phyloP scores from a whole-genome alignment of 2,329 filamentous ascomycete genomes.

The Talaromyces islandicus region DNA sequence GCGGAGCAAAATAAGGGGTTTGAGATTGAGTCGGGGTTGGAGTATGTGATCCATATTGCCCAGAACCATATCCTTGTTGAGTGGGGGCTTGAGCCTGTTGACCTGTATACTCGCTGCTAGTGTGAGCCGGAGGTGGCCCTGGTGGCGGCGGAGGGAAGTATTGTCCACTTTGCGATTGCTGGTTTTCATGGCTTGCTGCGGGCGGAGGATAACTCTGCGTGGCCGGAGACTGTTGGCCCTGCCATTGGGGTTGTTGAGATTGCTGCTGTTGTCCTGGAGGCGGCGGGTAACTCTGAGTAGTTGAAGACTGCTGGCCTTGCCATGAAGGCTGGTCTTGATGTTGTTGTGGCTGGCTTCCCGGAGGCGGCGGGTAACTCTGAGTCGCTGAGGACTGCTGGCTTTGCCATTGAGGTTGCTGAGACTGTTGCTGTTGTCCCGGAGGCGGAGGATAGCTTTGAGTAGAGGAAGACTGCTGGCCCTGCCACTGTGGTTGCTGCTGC shows the following conservation, averaged over 20 bases:
- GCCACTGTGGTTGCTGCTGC: slow-evolving; percentile 5
- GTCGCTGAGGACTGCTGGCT: background rate
- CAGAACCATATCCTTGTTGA: slow-evolving; percentile 1
- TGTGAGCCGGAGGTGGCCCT: slow-evolving; percentile 22
- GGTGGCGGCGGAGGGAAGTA: slow-evolving; percentile 36
- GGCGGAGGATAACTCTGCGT: too few relatives aligned
- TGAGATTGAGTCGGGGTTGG: slow-evolving; percentile 11
- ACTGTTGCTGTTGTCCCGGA: background rate
- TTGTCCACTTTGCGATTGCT: slow-evolving; percentile 21
- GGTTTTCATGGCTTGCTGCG: too few relatives aligned
- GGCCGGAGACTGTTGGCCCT: background rate
- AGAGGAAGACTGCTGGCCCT: background rate
- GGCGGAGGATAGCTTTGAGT: background rate
- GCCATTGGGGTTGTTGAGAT: slow-evolving; percentile 10
- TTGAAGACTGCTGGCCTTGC: background rate
- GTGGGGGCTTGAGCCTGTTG: background rate
- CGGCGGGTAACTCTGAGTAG: background rate
- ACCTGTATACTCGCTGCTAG: background rate
- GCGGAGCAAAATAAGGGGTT: slow-evolving; percentile 38
- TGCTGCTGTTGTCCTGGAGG: slow-evolving; percentile 1
- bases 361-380: background rate
- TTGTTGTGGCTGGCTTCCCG: background rate
- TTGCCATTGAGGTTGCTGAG: slow-evolving; percentile 10
- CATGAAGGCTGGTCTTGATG: background rate
- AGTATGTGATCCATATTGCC: slow-evolving; percentile 2